A percentile compares a stretch with the other conserved stretches of the same genome.
Evolutionary conservation across 306 rosid species (phyloP).

Genomic region (Corylus avellana): DNA sequence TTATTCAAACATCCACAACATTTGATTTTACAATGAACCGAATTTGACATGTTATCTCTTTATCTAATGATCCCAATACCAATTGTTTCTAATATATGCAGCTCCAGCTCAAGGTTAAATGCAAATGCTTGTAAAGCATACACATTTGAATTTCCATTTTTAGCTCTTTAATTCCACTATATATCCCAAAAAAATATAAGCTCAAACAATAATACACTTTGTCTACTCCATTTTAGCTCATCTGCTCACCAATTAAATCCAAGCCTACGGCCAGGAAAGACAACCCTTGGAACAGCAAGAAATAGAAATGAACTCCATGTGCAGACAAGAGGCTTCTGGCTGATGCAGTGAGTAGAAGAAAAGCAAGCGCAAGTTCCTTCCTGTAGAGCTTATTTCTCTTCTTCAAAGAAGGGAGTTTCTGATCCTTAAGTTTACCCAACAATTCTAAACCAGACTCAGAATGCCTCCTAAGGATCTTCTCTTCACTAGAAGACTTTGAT

Average conservation of each 20-base stretch:
- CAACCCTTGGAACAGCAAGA: constrained; percentile 94
- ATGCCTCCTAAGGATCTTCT: constrained; percentile 72
- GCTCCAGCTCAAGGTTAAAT: not conserved
- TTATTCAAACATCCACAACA: constrained; percentile 1
- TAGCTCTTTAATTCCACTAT: constrained; percentile 7
- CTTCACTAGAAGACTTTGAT: constrained; percentile 65
- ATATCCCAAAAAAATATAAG: not conserved
- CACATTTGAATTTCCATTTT: not conserved
- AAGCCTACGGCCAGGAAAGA: constrained; percentile 84
- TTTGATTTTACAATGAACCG: not conserved
- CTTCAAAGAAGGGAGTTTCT: constrained; percentile 49
- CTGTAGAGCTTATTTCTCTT: constrained; percentile 80
- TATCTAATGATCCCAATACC: not conserved
- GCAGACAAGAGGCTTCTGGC: constrained; percentile 89
- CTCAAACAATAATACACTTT: constrained; percentile 5
- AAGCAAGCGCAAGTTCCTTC: constrained; percentile 90
- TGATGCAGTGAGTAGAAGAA: constrained; percentile 86
- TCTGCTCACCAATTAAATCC: constrained; percentile 96
- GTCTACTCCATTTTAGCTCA: constrained; percentile 49
- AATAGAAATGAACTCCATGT: constrained; percentile 96
- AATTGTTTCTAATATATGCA: not conserved
- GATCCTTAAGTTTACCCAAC: constrained; percentile 61
- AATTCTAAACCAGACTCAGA: constrained; percentile 85
- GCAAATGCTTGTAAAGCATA: not conserved
- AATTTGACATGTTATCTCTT: not conserved